These are phyloP conservation scores for Leishmania turanica DNA, from an alignment of 208 protist species.

Conservation along the genomic window DNA sequence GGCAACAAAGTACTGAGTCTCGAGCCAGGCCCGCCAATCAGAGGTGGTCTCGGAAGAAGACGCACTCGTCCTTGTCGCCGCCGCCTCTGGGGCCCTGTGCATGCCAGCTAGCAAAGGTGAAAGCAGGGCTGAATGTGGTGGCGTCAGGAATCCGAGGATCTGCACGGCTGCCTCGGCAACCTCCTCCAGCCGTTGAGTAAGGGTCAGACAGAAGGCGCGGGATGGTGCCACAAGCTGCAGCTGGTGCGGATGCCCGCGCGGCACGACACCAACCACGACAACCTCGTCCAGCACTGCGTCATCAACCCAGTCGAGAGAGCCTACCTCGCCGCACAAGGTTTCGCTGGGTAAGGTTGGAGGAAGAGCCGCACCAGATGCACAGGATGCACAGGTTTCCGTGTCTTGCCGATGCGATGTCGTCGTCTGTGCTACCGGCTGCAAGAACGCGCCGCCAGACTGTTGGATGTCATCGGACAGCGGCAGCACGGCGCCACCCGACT, in stretches of 20 bases:
- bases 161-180: slow-evolving; percentile 16
- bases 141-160: slow-evolving; percentile 13
- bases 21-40: slow-evolving; percentile 23
- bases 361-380: neutral
- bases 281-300: slow-evolving; percentile 67
- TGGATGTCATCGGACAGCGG: neutral
- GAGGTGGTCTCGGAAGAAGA: neutral
- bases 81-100: neutral
- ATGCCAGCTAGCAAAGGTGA: neutral
- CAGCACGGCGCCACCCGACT: neutral
- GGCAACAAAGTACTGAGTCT: slow-evolving; percentile 4
- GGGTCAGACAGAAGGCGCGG: slow-evolving; percentile 36
- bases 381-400: neutral
- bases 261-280: slow-evolving; percentile 52
- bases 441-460: neutral
- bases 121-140: neutral
- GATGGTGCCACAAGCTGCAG: slow-evolving; percentile 55
- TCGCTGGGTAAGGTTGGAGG: neutral
- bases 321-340: neutral
- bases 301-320: slow-evolving; percentile 26
- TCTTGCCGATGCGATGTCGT: neutral
- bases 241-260: slow-evolving; percentile 48
- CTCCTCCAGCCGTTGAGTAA: slow-evolving; percentile 32
- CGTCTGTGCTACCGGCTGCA: neutral
- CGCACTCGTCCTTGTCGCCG: neutral